Evolutionary conservation across 345 rosid genomes (phyloP).

Genomic region (Euphorbia pulcherrima): DNA sequence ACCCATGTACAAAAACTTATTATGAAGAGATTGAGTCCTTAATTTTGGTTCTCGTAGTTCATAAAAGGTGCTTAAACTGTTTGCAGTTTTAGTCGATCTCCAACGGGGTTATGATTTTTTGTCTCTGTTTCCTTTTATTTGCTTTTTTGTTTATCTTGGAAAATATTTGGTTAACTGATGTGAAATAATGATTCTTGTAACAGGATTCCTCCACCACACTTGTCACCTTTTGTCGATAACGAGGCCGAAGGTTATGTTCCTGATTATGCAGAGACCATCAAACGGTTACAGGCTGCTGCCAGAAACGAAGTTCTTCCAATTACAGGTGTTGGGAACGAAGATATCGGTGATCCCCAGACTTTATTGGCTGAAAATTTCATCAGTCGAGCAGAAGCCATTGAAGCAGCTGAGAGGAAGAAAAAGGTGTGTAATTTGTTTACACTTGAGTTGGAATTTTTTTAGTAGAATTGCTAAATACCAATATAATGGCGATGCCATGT

Average conservation of each 20-base stretch:
- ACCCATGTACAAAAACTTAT: not conserved
- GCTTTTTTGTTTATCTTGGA: not conserved
- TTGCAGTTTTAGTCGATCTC: not conserved
- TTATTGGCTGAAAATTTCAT: conserved; percentile 67
- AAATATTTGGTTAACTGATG: not conserved
- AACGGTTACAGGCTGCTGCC: conserved; percentile 72
- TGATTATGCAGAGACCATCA: conserved; percentile 80
- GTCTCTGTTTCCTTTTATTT: not conserved
- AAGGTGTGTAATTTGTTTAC: conserved; percentile 37
- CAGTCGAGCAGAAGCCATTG: conserved; percentile 67
- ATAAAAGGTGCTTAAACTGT: not conserved
- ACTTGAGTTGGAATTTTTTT: not conserved
- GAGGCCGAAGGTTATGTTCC: conserved; percentile 90
- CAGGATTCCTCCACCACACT: conserved; percentile 86
- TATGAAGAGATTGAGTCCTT: not conserved
- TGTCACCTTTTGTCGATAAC: conserved; percentile 83
- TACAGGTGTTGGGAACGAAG: conserved; percentile 72
- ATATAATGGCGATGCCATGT: not conserved
- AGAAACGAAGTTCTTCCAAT: conserved; percentile 74
- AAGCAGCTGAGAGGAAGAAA: conserved; percentile 59
- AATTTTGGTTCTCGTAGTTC: not conserved
- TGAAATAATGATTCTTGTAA: conserved; percentile 4
- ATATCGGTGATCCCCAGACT: conserved; percentile 67
- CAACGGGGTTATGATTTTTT: not conserved
- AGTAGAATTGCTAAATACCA: not conserved